phyloP scores from a whole-genome alignment of 495 filamentous ascomycete genomes.

The Margaritispora aquatica region DNA sequence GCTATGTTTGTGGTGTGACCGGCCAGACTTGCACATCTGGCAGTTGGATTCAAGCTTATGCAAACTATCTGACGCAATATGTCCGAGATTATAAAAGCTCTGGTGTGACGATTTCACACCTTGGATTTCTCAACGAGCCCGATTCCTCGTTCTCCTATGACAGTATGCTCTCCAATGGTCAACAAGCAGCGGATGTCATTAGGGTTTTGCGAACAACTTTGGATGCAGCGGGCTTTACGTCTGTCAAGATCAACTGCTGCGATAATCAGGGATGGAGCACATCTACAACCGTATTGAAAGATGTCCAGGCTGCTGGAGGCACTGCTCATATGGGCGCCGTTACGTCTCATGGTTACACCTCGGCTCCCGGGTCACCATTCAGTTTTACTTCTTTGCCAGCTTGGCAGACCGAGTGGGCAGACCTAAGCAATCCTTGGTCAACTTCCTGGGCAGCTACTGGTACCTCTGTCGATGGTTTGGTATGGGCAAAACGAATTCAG shows the following conservation, averaged over 20 bases:
- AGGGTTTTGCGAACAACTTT: conserved; percentile 40
- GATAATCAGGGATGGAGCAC: conserved; percentile 44
- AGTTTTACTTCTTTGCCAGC: conserved; percentile 30
- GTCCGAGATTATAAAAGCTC: conserved; percentile 38
- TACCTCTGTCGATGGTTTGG: conserved; percentile 38
- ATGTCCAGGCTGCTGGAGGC: conserved; percentile 31
- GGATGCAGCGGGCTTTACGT: conserved; percentile 29
- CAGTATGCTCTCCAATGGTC: conserved; percentile 36
- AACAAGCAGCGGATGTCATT: conserved; percentile 49
- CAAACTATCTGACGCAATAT: conserved; percentile 47
- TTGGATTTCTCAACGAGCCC: conserved; percentile 53
- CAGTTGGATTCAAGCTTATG: conserved; percentile 49
- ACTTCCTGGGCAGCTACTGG: conserved; percentile 38
- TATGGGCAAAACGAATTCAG: conserved; percentile 48
- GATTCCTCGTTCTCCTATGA: conserved; percentile 35
- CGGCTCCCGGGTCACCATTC: conserved; percentile 30
- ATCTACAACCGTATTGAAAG: conserved; percentile 32
- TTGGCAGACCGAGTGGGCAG: conserved; percentile 48
- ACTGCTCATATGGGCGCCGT: conserved; percentile 34
- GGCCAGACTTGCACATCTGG: conserved; percentile 27
- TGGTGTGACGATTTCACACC: conserved; percentile 41
- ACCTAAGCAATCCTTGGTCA: conserved; percentile 38
- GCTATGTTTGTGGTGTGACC: conserved; percentile 9
- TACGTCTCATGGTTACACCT: conserved; percentile 43
- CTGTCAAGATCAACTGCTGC: conserved; percentile 41